Evolutionary conservation across 495 filamentous ascomycete genomes (phyloP).

Genomic region (Tuber magnatum): DNA sequence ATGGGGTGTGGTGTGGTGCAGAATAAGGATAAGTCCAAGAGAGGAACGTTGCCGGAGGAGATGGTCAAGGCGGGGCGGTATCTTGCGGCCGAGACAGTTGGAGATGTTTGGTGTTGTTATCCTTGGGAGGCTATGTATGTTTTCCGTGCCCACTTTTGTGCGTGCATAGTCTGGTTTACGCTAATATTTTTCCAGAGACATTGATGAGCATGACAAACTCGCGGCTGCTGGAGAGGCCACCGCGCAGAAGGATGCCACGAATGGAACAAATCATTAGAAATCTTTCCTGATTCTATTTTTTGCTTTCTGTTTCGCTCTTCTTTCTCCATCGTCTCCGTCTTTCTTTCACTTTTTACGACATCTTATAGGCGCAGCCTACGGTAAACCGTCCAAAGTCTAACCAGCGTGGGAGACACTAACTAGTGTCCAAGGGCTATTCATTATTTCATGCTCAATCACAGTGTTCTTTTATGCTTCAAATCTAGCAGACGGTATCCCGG

Average conservation of each 20-base stretch:
- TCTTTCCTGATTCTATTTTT: not conserved
- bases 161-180: constrained; percentile 12
- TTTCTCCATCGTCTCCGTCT: constrained; percentile 2
- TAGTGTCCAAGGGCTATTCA: not conserved
- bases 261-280: not conserved
- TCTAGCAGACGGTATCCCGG: too few relatives aligned
- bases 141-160: not conserved
- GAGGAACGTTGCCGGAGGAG: constrained; percentile 71
- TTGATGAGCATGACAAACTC: constrained; percentile 80
- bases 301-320: constrained; percentile 4
- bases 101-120: constrained; percentile 96
- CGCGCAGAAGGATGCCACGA: not conserved
- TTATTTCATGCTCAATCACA: not conserved
- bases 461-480: not conserved
- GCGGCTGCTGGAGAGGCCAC: constrained; percentile 43
- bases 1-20: constrained; percentile 39
- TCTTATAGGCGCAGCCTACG: not conserved
- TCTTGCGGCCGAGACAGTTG: constrained; percentile 75
- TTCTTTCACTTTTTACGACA: not conserved
- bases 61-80: constrained; percentile 73
- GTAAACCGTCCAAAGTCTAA: not conserved
- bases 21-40: constrained; percentile 96
- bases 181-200: constrained; percentile 54
- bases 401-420: not conserved
- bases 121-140: constrained; percentile 91